These are phyloP conservation scores for Aspergillus brasiliensis DNA, from an alignment of 2,329 filamentous ascomycete species.

Conservation along the genomic window DNA sequence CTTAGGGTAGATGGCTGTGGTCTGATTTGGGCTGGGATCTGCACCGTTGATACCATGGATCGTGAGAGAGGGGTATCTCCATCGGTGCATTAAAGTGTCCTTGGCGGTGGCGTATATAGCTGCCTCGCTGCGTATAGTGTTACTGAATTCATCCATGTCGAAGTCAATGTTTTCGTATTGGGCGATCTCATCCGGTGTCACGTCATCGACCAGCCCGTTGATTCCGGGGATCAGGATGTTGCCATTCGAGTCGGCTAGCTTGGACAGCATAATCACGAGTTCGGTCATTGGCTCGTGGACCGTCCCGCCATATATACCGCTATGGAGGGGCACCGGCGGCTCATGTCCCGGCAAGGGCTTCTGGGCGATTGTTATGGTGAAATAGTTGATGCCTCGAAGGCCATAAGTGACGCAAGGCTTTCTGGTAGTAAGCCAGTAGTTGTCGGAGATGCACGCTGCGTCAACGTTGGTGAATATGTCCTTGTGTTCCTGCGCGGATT, in stretches of 20 bases:
- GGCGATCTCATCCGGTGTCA: slow-evolving; percentile 73
- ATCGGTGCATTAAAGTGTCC: slow-evolving; percentile 10
- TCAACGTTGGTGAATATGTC: slow-evolving; percentile 85
- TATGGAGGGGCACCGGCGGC: slow-evolving; percentile 60
- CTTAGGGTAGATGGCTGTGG: not conserved
- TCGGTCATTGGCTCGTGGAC: slow-evolving; percentile 94
- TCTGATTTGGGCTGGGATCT: not conserved
- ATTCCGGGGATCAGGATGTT: slow-evolving; percentile 83
- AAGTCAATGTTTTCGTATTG: slow-evolving; percentile 81
- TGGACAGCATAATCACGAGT: slow-evolving; percentile 71
- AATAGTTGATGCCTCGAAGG: slow-evolving; percentile 88
- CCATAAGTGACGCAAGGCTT: slow-evolving; percentile 91
- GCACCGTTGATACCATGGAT: slow-evolving; percentile 11
- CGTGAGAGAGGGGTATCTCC: slow-evolving; percentile 9
- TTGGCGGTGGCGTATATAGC: slow-evolving; percentile 5
- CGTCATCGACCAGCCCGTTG: slow-evolving; percentile 76
- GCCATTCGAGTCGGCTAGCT: slow-evolving; percentile 76
- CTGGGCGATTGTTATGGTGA: slow-evolving; percentile 77
- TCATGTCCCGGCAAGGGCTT: slow-evolving; percentile 66
- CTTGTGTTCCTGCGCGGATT: slow-evolving; percentile 81
- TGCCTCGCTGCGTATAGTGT: not conserved
- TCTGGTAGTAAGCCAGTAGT: slow-evolving; percentile 92
- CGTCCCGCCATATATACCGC: slow-evolving; percentile 83
- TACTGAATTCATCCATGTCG: slow-evolving; percentile 62
- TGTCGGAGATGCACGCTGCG: slow-evolving; percentile 90